Percentiles rank a stretch among this genome's conserved stretches.
phyloP scores from a whole-genome alignment of 2,329 filamentous ascomycete species.

The Triangularia verruculosa region DNA sequence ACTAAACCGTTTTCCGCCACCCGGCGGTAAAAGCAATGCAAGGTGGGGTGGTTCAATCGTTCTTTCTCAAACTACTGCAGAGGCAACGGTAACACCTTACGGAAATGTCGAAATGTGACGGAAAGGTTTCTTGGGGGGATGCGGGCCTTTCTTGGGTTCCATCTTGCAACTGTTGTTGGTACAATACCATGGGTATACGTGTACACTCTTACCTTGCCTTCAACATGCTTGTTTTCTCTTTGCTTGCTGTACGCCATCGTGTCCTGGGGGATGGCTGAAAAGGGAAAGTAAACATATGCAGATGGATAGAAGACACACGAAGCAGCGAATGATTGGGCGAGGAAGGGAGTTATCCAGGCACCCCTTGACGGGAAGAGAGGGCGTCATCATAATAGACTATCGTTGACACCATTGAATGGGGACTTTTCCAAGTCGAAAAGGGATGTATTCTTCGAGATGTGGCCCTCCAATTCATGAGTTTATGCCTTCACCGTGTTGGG shows the following conservation, averaged over 20 bases:
- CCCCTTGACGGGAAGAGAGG: not conserved
- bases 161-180: no score
- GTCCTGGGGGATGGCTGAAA: not conserved
- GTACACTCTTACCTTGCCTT: not conserved
- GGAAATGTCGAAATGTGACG: not conserved
- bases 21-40: not conserved
- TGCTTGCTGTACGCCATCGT: no score
- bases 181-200: not conserved
- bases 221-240: no score
- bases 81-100: no score
- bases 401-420: not conserved
- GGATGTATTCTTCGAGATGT: not conserved
- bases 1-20: not conserved
- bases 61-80: not conserved
- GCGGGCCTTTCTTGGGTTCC: not conserved
- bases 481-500: not conserved
- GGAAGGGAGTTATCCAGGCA: not conserved
- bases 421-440: not conserved
- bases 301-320: not conserved
- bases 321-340: not conserved
- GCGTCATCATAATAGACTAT: no score
- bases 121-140: not conserved
- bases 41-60: not conserved
- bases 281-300: not conserved
- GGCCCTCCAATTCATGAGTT: not conserved